A percentile compares a stretch with the other conserved stretches of the same genome.
phyloP scores from a whole-genome alignment of 176 grass and related monocot species.

The Oryza longistaminata region DNA sequence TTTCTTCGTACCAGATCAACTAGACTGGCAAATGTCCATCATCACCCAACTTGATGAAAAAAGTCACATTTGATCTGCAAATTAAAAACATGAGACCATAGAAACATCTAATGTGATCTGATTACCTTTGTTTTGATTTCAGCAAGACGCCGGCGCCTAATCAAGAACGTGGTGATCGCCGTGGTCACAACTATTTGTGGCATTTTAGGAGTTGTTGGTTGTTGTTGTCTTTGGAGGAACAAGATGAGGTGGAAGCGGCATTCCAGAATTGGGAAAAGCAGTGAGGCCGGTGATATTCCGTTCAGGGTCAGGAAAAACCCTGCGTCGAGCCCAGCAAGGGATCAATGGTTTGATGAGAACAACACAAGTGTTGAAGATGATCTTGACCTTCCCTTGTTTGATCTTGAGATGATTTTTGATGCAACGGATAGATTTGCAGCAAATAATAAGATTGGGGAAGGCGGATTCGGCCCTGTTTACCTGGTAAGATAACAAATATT shows the following conservation, averaged over 20 bases:
- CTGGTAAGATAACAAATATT: slow-evolving; percentile 29
- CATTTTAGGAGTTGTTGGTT: not conserved
- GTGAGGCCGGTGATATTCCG: not conserved
- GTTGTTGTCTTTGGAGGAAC: slow-evolving; percentile 28
- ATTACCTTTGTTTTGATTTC: slow-evolving; percentile 1
- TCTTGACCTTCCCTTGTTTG: slow-evolving; percentile 46
- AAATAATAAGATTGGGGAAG: slow-evolving; percentile 42
- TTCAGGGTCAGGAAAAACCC: slow-evolving; percentile 13
- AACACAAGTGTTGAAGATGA: slow-evolving; percentile 10
- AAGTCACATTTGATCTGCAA: too few species aligned
- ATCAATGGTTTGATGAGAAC: not conserved
- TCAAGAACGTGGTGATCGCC: slow-evolving; percentile 13
- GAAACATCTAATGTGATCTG: not conserved
- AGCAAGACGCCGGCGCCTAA: not conserved
- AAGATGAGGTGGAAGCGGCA: not conserved
- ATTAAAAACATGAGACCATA: too few species aligned
- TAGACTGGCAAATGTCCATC: too few species aligned
- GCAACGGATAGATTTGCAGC: slow-evolving; percentile 39
- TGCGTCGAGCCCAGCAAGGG: not conserved
- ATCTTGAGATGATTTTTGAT: slow-evolving; percentile 12
- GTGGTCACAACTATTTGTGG: not conserved
- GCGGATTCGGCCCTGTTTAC: slow-evolving; percentile 63
- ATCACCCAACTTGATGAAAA: too few species aligned
- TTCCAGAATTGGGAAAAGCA: not conserved
- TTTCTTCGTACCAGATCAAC: too few species aligned